Conservation (phyloP, 352 stramenopile genomes). For the Elongisporangium prolatum region DNA sequence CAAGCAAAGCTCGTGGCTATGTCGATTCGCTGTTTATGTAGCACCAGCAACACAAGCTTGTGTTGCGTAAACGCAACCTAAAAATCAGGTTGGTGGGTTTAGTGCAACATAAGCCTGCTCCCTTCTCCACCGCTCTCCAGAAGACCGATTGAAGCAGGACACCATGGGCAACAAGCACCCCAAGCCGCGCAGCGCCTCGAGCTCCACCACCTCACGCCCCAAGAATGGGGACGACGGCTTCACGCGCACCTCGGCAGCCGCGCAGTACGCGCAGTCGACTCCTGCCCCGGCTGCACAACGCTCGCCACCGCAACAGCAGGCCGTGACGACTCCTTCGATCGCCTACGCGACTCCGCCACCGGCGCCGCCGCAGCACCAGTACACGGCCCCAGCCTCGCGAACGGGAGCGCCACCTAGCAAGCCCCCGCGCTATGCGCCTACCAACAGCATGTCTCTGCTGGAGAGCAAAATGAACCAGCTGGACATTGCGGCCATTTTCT, state of each 20-base stretch:
- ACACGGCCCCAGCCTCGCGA: slow-evolving; percentile 9
- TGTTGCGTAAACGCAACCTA: slow-evolving; percentile 1
- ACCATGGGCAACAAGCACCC: slow-evolving; percentile 83
- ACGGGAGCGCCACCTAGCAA: slow-evolving; percentile 5
- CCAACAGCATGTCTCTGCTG: slow-evolving; percentile 31
- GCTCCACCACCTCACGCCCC: slow-evolving; percentile 6
- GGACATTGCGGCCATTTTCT: slow-evolving; percentile 73
- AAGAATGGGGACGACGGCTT: slow-evolving; percentile 10
- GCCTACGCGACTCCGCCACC: slow-evolving; percentile 1
- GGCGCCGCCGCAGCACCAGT: slow-evolving; percentile 6
- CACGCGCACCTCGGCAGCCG: slow-evolving; percentile 4
- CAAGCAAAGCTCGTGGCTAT: neutral
- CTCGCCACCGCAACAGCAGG: slow-evolving; percentile 11
- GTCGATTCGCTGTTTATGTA: neutral
- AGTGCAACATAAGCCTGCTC: neutral
- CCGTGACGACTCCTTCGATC: slow-evolving; percentile 1
- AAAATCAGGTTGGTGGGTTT: neutral
- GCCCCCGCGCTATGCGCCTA: slow-evolving; percentile 13
- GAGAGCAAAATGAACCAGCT: slow-evolving; percentile 70
- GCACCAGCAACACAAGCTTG: neutral
- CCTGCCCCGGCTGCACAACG: slow-evolving; percentile 5
- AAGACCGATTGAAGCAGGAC: neutral
- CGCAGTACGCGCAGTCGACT: slow-evolving; percentile 3
- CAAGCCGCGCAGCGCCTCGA: slow-evolving; percentile 38
- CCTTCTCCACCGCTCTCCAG: neutral